Conservation (phyloP, 2,329 filamentous ascomycete genomes). For the Westerdykella sp. region DNA sequence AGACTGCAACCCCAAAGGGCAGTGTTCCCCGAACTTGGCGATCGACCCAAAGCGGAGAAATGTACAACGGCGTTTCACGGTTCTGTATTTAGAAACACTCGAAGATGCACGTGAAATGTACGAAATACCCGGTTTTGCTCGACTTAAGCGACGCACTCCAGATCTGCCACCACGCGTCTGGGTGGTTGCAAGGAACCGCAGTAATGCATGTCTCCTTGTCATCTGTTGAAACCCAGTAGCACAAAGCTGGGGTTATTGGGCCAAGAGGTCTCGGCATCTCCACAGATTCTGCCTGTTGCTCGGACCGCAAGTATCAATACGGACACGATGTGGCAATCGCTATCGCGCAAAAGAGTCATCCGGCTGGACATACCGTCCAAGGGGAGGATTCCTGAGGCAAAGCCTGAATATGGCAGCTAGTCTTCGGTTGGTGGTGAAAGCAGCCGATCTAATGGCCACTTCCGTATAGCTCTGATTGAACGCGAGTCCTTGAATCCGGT, state of each 20-base stretch:
- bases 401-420: not conserved
- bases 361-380: too few relatives aligned
- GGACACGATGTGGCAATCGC: too few relatives aligned
- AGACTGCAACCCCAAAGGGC: not conserved
- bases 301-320: too few relatives aligned
- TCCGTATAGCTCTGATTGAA: conserved; percentile 29
- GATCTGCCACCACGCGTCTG: too few relatives aligned
- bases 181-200: too few relatives aligned
- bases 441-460: conserved; percentile 33
- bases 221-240: too few relatives aligned
- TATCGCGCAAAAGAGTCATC: too few relatives aligned
- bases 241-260: too few relatives aligned
- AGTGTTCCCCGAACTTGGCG: conserved; percentile 1
- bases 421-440: conserved; percentile 21
- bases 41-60: conserved; percentile 2
- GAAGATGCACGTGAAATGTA: not conserved
- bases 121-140: not conserved
- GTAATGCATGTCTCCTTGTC: too few relatives aligned
- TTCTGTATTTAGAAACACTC: conserved; percentile 6
- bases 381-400: not conserved
- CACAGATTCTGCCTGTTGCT: too few relatives aligned
- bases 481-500: conserved; percentile 51
- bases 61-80: conserved; percentile 1
- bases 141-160: not conserved
- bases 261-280: too few relatives aligned